phyloP scores from a whole-genome alignment of 108 stramenopile genomes.

The Bacterosira constricta region DNA sequence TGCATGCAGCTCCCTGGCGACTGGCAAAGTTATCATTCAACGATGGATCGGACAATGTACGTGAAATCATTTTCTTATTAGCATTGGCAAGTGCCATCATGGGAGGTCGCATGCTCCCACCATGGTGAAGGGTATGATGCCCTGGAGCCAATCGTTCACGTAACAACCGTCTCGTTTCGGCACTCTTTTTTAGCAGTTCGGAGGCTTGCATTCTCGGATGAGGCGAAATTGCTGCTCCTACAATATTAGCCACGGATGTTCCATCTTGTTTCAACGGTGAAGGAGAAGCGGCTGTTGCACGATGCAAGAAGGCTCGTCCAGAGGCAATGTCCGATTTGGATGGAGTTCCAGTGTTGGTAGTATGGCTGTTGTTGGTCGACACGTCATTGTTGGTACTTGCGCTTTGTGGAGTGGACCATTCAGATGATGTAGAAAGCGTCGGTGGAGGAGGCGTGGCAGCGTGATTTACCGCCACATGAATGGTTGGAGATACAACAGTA shows the following conservation, averaged over 20 bases:
- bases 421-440: background rate
- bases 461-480: no score
- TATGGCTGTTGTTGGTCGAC: background rate
- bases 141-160: constrained; percentile 24
- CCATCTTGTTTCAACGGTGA: background rate
- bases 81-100: background rate
- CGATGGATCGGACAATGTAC: background rate
- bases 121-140: constrained; percentile 1
- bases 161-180: constrained; percentile 39
- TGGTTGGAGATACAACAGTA: no score
- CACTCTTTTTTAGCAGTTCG: constrained; percentile 39
- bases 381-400: background rate
- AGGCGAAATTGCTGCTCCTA: constrained; percentile 22
- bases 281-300: constrained; percentile 13
- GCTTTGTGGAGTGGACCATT: background rate
- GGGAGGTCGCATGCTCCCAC: constrained; percentile 3
- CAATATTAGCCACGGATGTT: no score
- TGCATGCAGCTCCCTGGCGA: constrained; percentile 47
- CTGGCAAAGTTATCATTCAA: constrained; percentile 32
- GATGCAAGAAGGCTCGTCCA: constrained; percentile 28
- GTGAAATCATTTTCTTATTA: background rate
- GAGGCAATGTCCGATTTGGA: constrained; percentile 38
- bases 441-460: background rate
- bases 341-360: background rate
- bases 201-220: constrained; percentile 23